Percentiles rank a stretch among this genome's conserved stretches.
phyloP scores from a whole-genome alignment of 2,329 filamentous ascomycete species.

The Penicillium aurantiogriseum region DNA sequence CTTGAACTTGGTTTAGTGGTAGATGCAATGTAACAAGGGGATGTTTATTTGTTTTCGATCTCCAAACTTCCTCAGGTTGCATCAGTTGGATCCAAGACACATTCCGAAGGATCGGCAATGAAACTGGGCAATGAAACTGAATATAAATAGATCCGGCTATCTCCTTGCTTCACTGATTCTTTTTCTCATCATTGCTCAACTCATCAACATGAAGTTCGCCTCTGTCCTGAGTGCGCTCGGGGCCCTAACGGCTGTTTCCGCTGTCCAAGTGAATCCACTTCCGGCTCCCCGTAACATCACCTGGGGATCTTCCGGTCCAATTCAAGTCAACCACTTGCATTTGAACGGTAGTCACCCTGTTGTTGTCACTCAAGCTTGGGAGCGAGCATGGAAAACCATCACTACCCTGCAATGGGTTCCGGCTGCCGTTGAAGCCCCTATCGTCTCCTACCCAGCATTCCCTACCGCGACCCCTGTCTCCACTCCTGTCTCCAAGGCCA shows the following conservation, averaged over 20 bases:
- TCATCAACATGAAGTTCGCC: slow-evolving; percentile 30
- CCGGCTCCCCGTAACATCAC: slow-evolving; percentile 54
- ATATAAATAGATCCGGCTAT: slow-evolving; percentile 18
- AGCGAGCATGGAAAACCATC: slow-evolving; percentile 51
- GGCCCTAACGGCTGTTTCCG: slow-evolving; percentile 40
- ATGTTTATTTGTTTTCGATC: not conserved
- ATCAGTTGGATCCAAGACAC: not conserved
- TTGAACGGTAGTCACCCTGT: slow-evolving; percentile 33
- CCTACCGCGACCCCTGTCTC: slow-evolving; percentile 41
- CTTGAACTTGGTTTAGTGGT: not conserved
- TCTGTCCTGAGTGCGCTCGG: slow-evolving; percentile 27
- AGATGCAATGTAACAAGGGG: not conserved
- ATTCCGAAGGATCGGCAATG: slow-evolving; percentile 18
- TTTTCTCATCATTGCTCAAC: slow-evolving; percentile 2
- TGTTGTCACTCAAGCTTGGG: slow-evolving; percentile 50
- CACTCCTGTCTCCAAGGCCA: slow-evolving; percentile 30
- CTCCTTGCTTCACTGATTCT: not conserved
- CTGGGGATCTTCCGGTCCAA: slow-evolving; percentile 54
- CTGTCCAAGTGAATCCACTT: slow-evolving; percentile 54
- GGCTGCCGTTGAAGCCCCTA: slow-evolving; percentile 52
- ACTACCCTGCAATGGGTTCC: slow-evolving; percentile 54
- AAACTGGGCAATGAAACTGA: not conserved
- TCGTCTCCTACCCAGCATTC: slow-evolving; percentile 52
- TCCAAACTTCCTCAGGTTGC: not conserved
- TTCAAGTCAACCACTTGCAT: slow-evolving; percentile 41